These are phyloP conservation scores for Agrocybe praecox DNA, from an alignment of 768 basidiomycete genomes.

Conservation along the genomic window DNA sequence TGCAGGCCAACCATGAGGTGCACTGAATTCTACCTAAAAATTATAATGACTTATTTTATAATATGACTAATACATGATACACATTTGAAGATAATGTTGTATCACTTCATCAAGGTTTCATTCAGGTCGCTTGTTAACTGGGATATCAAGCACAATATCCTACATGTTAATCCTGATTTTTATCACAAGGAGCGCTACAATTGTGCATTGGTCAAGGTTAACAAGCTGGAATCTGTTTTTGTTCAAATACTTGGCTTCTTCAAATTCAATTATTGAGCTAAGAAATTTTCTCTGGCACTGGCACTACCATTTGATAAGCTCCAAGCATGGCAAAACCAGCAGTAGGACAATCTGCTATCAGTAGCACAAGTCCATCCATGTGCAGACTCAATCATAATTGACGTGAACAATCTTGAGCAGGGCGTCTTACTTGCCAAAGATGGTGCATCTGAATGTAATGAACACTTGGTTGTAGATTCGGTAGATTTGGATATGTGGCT, in stretches of 20 bases:
- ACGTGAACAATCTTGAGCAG: neutral
- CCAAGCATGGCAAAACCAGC: neutral
- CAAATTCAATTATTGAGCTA: neutral
- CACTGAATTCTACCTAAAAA: neutral
- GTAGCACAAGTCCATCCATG: neutral
- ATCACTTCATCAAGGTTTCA: constrained; percentile 24
- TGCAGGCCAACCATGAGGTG: constrained; percentile 1
- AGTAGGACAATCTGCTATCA: neutral
- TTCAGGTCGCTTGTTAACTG: constrained; percentile 31
- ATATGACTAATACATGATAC: neutral
- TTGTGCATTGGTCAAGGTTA: constrained; percentile 16
- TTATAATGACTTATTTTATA: neutral
- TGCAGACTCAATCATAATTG: neutral
- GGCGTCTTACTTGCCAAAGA: neutral
- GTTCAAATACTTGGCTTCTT: constrained; percentile 10
- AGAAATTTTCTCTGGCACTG: constrained; percentile 9
- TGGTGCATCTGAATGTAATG: neutral
- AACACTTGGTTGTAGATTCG: neutral
- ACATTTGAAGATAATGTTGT: constrained; percentile 22
- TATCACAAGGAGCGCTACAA: constrained; percentile 23
- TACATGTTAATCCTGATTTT: constrained; percentile 32
- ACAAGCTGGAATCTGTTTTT: constrained; percentile 5
- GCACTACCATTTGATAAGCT: constrained; percentile 11
- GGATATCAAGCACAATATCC: constrained; percentile 24
- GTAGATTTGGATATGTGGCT: constrained; percentile 1